Conservation (phyloP, 257 asterid genomes). For the Ballota nigra region DNA sequence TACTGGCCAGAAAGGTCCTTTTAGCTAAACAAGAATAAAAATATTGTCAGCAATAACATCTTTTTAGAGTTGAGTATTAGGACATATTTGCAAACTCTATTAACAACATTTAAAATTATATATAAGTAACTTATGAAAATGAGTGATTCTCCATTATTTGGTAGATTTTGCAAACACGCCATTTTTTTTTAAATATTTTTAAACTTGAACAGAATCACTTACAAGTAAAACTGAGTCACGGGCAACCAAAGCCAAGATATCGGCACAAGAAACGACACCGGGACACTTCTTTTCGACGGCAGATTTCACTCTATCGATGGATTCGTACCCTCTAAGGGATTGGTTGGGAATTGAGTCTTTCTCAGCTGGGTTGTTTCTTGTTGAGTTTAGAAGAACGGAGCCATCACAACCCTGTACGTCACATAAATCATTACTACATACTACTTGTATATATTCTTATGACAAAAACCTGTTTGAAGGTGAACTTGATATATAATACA, state of each 20-base stretch:
- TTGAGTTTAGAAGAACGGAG: constrained; percentile 52
- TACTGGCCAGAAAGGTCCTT: constrained; percentile 49
- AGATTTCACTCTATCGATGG: constrained; percentile 53
- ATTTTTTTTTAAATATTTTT: too few relatives aligned
- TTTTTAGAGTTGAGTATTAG: neutral
- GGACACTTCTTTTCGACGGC: constrained; percentile 57
- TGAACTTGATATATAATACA: too few relatives aligned
- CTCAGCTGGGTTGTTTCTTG: constrained; percentile 38
- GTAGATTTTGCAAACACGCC: too few relatives aligned
- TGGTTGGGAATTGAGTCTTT: constrained; percentile 52
- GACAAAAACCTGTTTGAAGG: too few relatives aligned
- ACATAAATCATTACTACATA: neutral
- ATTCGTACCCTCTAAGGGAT: constrained; percentile 47
- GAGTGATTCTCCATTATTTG: too few relatives aligned
- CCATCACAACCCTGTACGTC: constrained; percentile 67
- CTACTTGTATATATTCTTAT: neutral
- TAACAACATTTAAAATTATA: too few relatives aligned
- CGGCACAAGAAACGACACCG: constrained; percentile 75
- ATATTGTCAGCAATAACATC: neutral
- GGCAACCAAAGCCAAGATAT: constrained; percentile 61
- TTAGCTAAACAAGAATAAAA: constrained; percentile 19
- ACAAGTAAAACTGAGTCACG: constrained; percentile 44
- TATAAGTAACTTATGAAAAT: too few relatives aligned
- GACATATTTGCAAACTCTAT: too few relatives aligned
- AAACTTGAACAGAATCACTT: neutral